A percentile compares a stretch with the other conserved stretches of the same genome.
phyloP scores from a whole-genome alignment of 2,329 filamentous ascomycete genomes.

The Cyphellophora europaea region DNA sequence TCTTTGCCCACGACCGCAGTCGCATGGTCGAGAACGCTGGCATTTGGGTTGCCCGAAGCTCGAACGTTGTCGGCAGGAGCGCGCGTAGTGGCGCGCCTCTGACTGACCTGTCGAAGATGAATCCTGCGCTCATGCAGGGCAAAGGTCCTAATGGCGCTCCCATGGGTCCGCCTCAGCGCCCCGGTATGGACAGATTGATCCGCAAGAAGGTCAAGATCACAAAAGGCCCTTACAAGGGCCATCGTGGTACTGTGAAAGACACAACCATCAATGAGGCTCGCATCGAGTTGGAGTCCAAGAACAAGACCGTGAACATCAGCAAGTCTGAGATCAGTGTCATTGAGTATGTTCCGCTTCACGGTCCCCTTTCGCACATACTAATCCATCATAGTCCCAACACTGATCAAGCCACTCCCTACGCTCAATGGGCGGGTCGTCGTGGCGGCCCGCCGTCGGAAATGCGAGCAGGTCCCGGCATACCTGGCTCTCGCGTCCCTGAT shows the following conservation, averaged over 20 bases:
- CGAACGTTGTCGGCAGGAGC: constrained; percentile 81
- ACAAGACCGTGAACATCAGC: constrained; percentile 76
- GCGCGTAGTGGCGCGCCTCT: constrained; percentile 73
- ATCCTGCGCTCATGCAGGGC: constrained; percentile 57
- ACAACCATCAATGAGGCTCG: constrained; percentile 77
- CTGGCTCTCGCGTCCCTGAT: constrained; percentile 31
- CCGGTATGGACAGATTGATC: constrained; percentile 72
- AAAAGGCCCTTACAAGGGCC: constrained; percentile 81
- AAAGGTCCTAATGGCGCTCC: constrained; percentile 30
- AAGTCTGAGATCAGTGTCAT: constrained; percentile 78
- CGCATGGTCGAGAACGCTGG: constrained; percentile 72
- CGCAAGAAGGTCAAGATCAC: constrained; percentile 86
- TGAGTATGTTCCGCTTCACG: constrained; percentile 47
- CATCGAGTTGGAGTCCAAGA: constrained; percentile 89
- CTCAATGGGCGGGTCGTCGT: constrained; percentile 14
- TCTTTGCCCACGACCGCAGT: constrained; percentile 80
- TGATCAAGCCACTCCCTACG: constrained; percentile 13
- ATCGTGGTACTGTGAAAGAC: constrained; percentile 92
- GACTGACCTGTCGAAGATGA: constrained; percentile 82
- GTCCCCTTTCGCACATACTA: too few relatives aligned
- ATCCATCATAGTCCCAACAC: constrained; percentile 1
- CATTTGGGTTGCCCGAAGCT: constrained; percentile 78
- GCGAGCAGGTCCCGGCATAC: constrained; percentile 12
- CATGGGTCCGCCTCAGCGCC: constrained; percentile 61
- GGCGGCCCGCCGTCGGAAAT: constrained; percentile 14